phyloP scores from a whole-genome alignment of 23 red algal genomes.

The Gracilariopsis chorda region DNA sequence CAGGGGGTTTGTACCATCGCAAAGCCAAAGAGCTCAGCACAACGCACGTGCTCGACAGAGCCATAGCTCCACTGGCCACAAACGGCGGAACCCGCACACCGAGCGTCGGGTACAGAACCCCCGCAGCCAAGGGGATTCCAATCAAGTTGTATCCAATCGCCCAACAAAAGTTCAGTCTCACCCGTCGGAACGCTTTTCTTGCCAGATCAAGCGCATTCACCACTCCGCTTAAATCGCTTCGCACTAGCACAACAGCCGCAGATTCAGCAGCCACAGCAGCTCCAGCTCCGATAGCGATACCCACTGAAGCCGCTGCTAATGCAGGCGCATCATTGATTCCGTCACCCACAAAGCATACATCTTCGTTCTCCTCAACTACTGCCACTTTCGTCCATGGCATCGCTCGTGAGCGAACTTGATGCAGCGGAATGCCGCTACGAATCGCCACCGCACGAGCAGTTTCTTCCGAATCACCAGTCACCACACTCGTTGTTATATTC shows the following conservation, averaged over 20 bases:
- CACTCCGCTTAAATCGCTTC: constrained; percentile 75
- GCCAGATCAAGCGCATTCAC: constrained; percentile 73
- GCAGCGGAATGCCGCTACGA: constrained; percentile 61
- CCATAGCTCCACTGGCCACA: constrained; percentile 89
- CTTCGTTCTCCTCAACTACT: constrained; percentile 27
- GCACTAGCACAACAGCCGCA: constrained; percentile 75
- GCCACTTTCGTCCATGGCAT: constrained; percentile 82
- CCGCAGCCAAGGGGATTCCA: constrained; percentile 88
- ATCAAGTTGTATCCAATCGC: constrained; percentile 87
- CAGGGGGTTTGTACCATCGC: constrained; percentile 58
- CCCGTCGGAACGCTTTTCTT: constrained; percentile 69
- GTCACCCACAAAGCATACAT: constrained; percentile 88
- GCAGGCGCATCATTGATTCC: constrained; percentile 98
- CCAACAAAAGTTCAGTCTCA: constrained; percentile 91
- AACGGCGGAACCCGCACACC: constrained; percentile 71
- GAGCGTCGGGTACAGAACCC: constrained; percentile 75
- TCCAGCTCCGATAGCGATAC: constrained; percentile 86
- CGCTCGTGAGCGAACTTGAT: constrained; percentile 58
- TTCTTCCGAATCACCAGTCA: constrained; percentile 82
- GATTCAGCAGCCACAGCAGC: constrained; percentile 75
- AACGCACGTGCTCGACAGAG: constrained; percentile 74
- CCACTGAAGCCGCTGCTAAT: constrained; percentile 81
- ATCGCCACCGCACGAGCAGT: constrained; percentile 68
- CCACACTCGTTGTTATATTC: constrained; percentile 35
- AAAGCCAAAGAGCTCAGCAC: constrained; percentile 74